Base-by-base conservation (phyloP, 306 rosid species). In the Prunus campanulata region DNA sequence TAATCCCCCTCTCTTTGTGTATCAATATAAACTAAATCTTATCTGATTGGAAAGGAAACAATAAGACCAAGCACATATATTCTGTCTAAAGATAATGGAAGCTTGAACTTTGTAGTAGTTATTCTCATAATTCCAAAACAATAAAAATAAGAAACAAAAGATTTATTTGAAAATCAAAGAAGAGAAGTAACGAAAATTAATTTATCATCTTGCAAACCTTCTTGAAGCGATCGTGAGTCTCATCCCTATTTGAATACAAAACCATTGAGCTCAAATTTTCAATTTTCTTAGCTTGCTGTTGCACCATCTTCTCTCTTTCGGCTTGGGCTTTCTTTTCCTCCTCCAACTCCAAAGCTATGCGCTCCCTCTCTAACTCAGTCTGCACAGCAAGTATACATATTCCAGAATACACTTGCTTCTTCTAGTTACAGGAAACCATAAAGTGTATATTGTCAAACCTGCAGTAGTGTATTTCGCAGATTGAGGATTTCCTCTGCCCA, bases 341-440 rank as follows among this genome's bases (percentile, higher is more conserved):
- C 85, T 90, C 97, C 83, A 95, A 83, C 83, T 95, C 96, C 92
- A 95, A 82, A 76, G 98, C 97, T 76, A 95, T 95, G 59, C 97
- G 94, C 77, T 95, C 98, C 83, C 96, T 90, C 84, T 92, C 98
- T 74, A 92, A 81, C 86, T 95, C 98, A 66, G 86, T 92, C 98
- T 92, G 83, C 62, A 60, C 78, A 57, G 66, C 64, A 83, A 77
- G 52, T 63, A 73, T 19, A 44, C 67, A 78, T 51, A 59, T 78
- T 82, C 54, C 51, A 72, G 79, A 80, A 76, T 74, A 63, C 68
- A 71, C 47, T 76, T 65, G 56, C 74, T 48, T 50, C 69, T 62
- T 68, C 22, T 63, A 65, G 75, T 70, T 46, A 56, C 4, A 59
- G 72, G 11, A 70, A 78, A 84, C 50, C 49, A 82, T 22, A 72